Evolutionary conservation across 345 rosid species (phyloP), one percentile per base, ranked within the genome.

Genomic region (Eucalyptus curtisii): DNA sequence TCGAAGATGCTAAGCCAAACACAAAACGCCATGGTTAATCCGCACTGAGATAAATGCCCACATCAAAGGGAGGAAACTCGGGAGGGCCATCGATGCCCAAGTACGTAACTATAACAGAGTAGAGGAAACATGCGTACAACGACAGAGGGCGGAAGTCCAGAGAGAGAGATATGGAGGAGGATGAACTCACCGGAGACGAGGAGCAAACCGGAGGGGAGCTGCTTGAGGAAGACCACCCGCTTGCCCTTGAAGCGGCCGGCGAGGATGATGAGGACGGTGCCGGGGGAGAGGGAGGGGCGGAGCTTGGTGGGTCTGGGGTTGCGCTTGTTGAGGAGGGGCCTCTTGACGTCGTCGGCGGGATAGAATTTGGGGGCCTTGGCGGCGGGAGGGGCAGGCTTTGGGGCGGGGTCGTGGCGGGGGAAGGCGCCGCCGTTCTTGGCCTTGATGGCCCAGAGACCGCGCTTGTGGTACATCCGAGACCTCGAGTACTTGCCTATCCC

Each of bases 241-340:
- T 97, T 97, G 6, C 99, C 98, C 95, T 94, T 97, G 91, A 95
- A 96, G 89, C 97, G 93, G 89, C 98, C 97, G 84, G 97, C 96
- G 71, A 97, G 96, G 7, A 96, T 90, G 76, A 96, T 95, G 90
- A 96, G 31, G 81, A 95, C 96, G 1, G 95, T 93, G 6, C 99
- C 98, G 13, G 97, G 96, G 17, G 95, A 93, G 57, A 96, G 92
- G 88, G 94, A 93, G 9, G 96, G 93, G 95, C 96, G 94, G 91
- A 95, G 96, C 92, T 94, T 94, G 90, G 97, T 92, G 59, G 95
- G 95, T 57, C 92, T 95, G 25, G 92, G 96, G 89, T 92, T 95
- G 90, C 95, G 97, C 89, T 94, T 96, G 93, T 96, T 96, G 33
- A 90, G 86, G 22, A 97, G 94, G 0, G 98, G 99, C 90, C 94